These are phyloP conservation scores for Microthlaspi erraticum DNA, from an alignment of 345 rosid species.

Conservation along the genomic window DNA sequence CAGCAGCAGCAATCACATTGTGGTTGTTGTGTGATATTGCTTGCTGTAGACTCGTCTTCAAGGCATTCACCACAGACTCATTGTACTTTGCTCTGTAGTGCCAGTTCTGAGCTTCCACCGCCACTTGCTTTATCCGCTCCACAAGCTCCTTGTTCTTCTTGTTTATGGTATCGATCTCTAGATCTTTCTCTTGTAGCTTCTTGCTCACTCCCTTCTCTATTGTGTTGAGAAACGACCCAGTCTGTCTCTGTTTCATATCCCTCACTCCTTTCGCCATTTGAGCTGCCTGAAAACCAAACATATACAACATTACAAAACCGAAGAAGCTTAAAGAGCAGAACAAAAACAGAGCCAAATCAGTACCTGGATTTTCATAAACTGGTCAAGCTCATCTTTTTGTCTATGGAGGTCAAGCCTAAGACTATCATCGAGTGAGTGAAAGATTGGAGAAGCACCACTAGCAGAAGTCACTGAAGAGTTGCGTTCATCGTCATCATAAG, in stretches of 20 bases:
- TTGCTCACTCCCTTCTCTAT: constrained; percentile 62
- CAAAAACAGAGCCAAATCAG: constrained; percentile 23
- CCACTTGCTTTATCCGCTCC: constrained; percentile 62
- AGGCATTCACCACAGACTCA: constrained; percentile 63
- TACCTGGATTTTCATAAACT: constrained; percentile 65
- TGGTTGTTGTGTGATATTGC: constrained; percentile 53
- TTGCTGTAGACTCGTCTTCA: constrained; percentile 71
- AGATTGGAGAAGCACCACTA: constrained; percentile 55
- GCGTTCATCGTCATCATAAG: constrained; percentile 70
- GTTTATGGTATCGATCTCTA: constrained; percentile 62
- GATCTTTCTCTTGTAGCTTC: constrained; percentile 70
- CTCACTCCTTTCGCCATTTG: constrained; percentile 58
- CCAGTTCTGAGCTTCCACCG: constrained; percentile 69
- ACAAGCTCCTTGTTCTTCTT: constrained; percentile 65
- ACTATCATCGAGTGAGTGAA: constrained; percentile 56
- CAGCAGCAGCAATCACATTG: constrained; percentile 42
- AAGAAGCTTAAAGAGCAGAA: neutral
- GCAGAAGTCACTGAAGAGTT: constrained; percentile 68
- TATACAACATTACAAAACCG: constrained; percentile 23
- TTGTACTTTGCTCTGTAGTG: constrained; percentile 71
- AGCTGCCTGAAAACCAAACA: constrained; percentile 56
- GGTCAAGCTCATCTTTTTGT: constrained; percentile 71
- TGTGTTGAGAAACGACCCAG: constrained; percentile 53
- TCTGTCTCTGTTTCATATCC: constrained; percentile 63
- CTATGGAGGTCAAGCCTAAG: constrained; percentile 56